Evolutionary conservation across 2,329 filamentous ascomycete genomes (phyloP).

Genomic region (Fusarium virguliforme): DNA sequence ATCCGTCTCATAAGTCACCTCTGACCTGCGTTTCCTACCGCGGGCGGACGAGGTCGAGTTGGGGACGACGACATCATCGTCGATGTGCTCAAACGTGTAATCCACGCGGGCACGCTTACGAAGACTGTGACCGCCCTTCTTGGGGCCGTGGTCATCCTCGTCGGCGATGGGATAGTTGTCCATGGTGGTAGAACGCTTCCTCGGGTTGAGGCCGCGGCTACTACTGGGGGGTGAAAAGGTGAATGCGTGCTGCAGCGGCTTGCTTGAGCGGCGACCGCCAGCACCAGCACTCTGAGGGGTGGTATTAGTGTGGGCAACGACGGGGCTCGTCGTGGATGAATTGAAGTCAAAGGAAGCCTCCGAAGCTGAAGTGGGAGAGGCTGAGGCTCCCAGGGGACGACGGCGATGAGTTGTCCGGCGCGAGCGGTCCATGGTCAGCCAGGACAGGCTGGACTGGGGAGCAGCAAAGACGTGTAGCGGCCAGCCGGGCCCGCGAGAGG

Average conservation of each 20-base stretch:
- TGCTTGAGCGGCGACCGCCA: slow-evolving; percentile 55
- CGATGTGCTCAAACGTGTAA: slow-evolving; percentile 70
- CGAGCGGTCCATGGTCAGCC: slow-evolving; percentile 59
- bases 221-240: slow-evolving; percentile 57
- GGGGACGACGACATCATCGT: slow-evolving; percentile 62
- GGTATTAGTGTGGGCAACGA: slow-evolving; percentile 54
- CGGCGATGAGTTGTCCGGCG: slow-evolving; percentile 57
- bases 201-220: slow-evolving; percentile 53
- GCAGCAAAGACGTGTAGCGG: slow-evolving; percentile 51
- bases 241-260: slow-evolving; percentile 56
- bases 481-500: slow-evolving; percentile 51
- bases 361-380: slow-evolving; percentile 55
- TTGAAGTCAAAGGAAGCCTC: slow-evolving; percentile 54
- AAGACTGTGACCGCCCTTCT: slow-evolving; percentile 73
- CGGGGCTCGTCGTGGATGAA: slow-evolving; percentile 54
- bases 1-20: slow-evolving; percentile 56
- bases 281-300: slow-evolving; percentile 53
- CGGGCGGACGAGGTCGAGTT: slow-evolving; percentile 56
- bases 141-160: slow-evolving; percentile 66
- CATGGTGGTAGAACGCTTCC: slow-evolving; percentile 63
- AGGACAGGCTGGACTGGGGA: slow-evolving; percentile 44
- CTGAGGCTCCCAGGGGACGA: slow-evolving; percentile 53
- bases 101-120: slow-evolving; percentile 71
- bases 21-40: slow-evolving; percentile 58
- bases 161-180: slow-evolving; percentile 59